Percentiles rank a stretch among this genome's conserved stretches.
phyloP scores from a whole-genome alignment of 176 grass and related monocot genomes.

The Ensete ventricosum region DNA sequence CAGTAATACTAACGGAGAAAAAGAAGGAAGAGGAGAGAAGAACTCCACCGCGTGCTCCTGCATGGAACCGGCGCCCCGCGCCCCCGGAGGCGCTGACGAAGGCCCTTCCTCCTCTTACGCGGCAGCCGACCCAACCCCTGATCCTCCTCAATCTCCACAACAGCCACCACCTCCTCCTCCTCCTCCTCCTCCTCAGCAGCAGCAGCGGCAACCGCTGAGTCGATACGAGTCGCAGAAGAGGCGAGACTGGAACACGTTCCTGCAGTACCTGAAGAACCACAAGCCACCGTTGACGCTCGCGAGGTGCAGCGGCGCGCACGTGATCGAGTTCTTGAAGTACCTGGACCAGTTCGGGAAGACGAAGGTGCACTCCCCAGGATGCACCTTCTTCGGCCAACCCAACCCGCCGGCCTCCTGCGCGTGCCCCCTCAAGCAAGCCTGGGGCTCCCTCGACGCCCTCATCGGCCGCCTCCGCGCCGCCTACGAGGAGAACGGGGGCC shows the following conservation, averaged over 20 bases:
- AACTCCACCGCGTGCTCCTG: not conserved
- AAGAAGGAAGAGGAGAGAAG: not conserved
- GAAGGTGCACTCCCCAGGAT: slow-evolving; percentile 13
- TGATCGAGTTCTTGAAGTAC: slow-evolving; percentile 22
- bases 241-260: slow-evolving; percentile 19
- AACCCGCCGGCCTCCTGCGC: slow-evolving; percentile 15
- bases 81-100: not conserved
- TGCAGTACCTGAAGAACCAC: slow-evolving; percentile 18
- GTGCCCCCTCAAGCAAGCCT: slow-evolving; percentile 15
- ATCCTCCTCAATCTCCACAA: not conserved
- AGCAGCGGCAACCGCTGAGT: not conserved
- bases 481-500: slow-evolving; percentile 21
- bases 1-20: not conserved
- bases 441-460: slow-evolving; percentile 19
- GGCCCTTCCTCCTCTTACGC: slow-evolving; percentile 2
- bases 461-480: slow-evolving; percentile 20
- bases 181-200: not conserved
- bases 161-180: not conserved
- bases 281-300: slow-evolving; percentile 11
- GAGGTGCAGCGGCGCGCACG: slow-evolving; percentile 10
- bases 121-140: not conserved
- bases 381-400: slow-evolving; percentile 7
- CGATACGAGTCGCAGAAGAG: slow-evolving; percentile 21
- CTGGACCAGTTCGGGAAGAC: slow-evolving; percentile 23
- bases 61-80: slow-evolving; percentile 3